These are phyloP conservation scores for Dactylellina drechsleri DNA, from an alignment of 2,329 filamentous ascomycete genomes.

Conservation along the genomic window DNA sequence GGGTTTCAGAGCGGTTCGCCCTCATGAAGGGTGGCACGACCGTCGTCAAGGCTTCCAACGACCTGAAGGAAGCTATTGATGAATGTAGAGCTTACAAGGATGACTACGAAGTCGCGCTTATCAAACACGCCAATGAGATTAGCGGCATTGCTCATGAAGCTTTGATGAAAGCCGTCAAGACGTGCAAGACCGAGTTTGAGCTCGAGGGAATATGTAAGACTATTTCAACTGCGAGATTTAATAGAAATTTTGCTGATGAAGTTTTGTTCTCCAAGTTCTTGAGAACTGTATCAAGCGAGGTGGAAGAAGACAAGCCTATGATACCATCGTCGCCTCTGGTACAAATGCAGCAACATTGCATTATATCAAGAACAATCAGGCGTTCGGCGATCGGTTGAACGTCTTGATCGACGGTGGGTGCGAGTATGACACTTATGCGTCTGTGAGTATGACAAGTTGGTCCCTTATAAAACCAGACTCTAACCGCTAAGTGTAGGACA, in stretches of 20 bases:
- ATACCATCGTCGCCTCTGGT: conserved; percentile 84
- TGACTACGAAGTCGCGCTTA: conserved; percentile 77
- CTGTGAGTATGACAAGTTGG: conserved; percentile 64
- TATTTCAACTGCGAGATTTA: not conserved
- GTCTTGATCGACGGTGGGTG: conserved; percentile 85
- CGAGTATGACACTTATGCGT: conserved; percentile 78
- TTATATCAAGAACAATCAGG: conserved; percentile 78
- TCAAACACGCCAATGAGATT: conserved; percentile 76
- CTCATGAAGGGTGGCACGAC: conserved; percentile 73
- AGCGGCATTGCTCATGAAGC: conserved; percentile 69
- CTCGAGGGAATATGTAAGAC: conserved; percentile 74
- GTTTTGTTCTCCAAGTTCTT: conserved; percentile 65
- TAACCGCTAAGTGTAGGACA: conserved; percentile 66
- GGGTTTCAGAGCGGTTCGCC: conserved; percentile 76
- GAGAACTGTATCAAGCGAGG: conserved; percentile 78
- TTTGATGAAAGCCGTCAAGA: conserved; percentile 47
- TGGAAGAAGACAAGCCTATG: conserved; percentile 85
- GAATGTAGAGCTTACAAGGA: conserved; percentile 77
- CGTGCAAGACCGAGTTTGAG: conserved; percentile 73
- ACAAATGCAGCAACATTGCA: conserved; percentile 85
- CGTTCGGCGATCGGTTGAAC: conserved; percentile 75
- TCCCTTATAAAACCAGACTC: not conserved
- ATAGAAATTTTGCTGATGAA: conserved; percentile 11
- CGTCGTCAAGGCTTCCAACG: conserved; percentile 41
- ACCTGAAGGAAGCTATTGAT: conserved; percentile 73